Base-by-base conservation (phyloP, 495 filamentous ascomycete genomes). In the Chaetomidium leptoderma region DNA sequence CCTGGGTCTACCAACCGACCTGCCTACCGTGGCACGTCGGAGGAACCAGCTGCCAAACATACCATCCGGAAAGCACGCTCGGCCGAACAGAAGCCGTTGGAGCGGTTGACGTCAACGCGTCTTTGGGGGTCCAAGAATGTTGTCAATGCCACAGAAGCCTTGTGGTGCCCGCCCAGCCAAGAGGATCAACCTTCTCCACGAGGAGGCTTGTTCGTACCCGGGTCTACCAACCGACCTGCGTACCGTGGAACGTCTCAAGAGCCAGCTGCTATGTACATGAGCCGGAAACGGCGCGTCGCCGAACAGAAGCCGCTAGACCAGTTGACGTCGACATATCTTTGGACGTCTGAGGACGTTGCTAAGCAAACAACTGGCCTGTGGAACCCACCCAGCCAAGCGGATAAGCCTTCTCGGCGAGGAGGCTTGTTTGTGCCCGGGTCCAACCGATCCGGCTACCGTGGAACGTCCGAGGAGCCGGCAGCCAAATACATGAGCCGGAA, bases 171-270 rank as follows among this genome's bases (percentile, higher is more conserved):
- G 9, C 26, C 42, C 19, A 24, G 32, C 49, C 21, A 43, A 33
- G 43, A 47, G 26, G 43, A 58, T 17, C 35, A 40, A n/a, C 11
- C 51, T 52, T 36, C 57, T 9, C 53, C 63, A 19, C 40, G 23
- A 7, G 35, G 50, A 46, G 68, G 64, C 27, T 40, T 74, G 24
- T 74, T 72, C 26, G 60, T 63, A 24, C 52, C 36, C 17, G 52
- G 62, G 27, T 13, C n/a, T n/a, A n/a, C 55, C 45, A 42, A 51
- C 30, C 64, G 68, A 19, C 39, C 46, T 13, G 61, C 63, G 29
- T 70, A 57, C 55, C 72, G 72, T 21, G 70, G 66, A 27, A 74
- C 71, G 16, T 42, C 66, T 17, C 58, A 68, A 56, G 65, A 72
- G 55, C 70, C 72, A 36, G 72, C 67, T 37, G 72, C 71, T 33